A percentile compares a stretch with the other conserved stretches of the same genome.
Conservation (phyloP, 768 basidiomycete species). For the Macrolepiota fuliginosa region DNA sequence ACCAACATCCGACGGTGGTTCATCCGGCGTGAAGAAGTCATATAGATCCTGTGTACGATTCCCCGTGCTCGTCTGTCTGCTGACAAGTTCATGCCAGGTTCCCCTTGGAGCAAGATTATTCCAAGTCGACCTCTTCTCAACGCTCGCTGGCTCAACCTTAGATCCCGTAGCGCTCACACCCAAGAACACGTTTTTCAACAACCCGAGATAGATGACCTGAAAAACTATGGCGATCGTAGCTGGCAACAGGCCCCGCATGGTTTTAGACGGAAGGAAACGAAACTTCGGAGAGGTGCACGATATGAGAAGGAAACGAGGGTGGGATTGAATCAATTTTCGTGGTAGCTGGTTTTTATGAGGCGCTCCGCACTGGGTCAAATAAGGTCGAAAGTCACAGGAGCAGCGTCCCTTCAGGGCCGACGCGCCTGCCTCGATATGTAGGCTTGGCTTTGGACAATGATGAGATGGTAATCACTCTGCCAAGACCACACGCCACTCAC, state of each 20-base stretch:
- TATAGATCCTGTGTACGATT: slow-evolving; percentile 8
- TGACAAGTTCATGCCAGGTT: neutral
- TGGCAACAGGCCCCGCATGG: neutral
- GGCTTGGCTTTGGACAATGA: neutral
- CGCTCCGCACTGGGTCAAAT: neutral
- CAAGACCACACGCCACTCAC: too few species aligned
- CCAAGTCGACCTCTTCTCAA: slow-evolving; percentile 3
- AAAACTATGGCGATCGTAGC: neutral
- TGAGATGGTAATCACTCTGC: too few species aligned
- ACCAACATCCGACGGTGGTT: neutral
- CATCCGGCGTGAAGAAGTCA: slow-evolving; percentile 1
- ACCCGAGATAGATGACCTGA: neutral
- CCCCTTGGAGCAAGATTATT: neutral
- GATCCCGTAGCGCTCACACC: neutral
- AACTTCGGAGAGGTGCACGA: neutral
- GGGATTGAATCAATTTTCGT: too few species aligned
- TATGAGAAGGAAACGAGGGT: neutral
- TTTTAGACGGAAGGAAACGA: too few species aligned
- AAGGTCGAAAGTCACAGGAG: neutral
- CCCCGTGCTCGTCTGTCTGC: neutral
- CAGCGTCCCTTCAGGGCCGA: neutral
- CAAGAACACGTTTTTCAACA: neutral
- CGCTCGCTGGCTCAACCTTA: neutral
- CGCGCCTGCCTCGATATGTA: neutral
- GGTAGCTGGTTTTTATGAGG: too few species aligned